Evolutionary conservation across 148 eudicot species (phyloP).

Genomic region (Amaranthus cruentus): DNA sequence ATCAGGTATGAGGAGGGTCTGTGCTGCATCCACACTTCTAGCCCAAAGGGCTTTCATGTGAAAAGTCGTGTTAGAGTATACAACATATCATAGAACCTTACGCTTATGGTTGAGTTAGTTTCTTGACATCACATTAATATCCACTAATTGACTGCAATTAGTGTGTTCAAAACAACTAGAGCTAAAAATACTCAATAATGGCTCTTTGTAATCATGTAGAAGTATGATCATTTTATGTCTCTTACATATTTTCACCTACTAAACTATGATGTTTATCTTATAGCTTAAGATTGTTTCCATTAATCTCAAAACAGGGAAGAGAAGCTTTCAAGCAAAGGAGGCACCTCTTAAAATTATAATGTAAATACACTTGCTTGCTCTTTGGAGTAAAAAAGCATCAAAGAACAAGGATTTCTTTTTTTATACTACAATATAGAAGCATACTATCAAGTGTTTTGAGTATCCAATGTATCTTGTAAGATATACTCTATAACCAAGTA

Average conservation of each 20-base stretch:
- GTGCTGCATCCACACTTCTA: too few species aligned
- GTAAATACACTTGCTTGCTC: neutral
- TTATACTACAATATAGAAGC: neutral
- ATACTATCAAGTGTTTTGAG: conserved; percentile 10
- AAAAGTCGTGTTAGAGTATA: neutral
- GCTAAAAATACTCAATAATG: neutral
- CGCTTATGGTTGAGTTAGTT: too few species aligned
- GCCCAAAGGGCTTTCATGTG: too few species aligned
- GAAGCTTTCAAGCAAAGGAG: conserved; percentile 16
- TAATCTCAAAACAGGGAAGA: neutral
- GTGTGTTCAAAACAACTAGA: neutral
- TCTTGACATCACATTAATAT: neutral
- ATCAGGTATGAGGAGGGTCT: too few species aligned
- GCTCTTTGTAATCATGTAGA: neutral
- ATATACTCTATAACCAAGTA: neutral
- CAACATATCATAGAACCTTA: neutral
- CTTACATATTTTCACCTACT: neutral
- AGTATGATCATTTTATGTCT: neutral
- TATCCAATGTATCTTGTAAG: neutral
- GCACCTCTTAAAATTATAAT: conserved; percentile 6
- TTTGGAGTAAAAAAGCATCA: neutral
- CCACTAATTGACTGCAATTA: neutral
- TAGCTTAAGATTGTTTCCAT: neutral
- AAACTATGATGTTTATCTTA: neutral
- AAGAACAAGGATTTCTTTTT: neutral